phyloP scores from a whole-genome alignment of 1,284 basidiomycete genomes.

The Moesziomyces sp. region DNA sequence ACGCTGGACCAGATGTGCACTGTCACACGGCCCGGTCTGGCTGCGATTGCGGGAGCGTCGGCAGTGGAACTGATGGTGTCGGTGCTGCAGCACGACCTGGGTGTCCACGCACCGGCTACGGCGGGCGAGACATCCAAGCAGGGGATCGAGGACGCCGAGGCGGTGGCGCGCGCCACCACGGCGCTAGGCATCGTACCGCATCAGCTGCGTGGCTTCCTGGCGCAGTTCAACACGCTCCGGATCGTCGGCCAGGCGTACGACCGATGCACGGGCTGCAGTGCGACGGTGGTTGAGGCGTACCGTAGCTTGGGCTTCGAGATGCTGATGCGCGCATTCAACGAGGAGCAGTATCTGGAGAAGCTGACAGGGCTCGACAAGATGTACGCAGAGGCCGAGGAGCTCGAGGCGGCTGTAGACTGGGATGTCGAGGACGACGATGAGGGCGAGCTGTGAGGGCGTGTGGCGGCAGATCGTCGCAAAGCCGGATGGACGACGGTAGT shows the following conservation, averaged over 20 bases:
- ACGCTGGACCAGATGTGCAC: constrained; percentile 99
- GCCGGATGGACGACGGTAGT: background rate
- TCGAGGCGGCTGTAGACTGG: constrained; percentile 52
- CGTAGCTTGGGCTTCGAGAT: constrained; percentile 80
- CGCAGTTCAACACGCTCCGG: constrained; percentile 83
- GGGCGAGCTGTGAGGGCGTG: constrained; percentile 13
- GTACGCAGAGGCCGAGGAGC: constrained; percentile 54
- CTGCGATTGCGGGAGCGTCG: constrained; percentile 87
- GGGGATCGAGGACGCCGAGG: constrained; percentile 25
- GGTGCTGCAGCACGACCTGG: constrained; percentile 78
- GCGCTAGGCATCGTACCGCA: constrained; percentile 86
- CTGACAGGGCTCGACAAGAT: constrained; percentile 84
- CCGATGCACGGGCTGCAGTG: constrained; percentile 84
- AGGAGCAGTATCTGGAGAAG: constrained; percentile 80
- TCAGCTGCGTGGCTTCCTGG: constrained; percentile 88
- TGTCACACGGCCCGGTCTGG: constrained; percentile 94
- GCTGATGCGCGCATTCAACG: constrained; percentile 82
- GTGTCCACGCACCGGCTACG: constrained; percentile 37
- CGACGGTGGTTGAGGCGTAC: constrained; percentile 54
- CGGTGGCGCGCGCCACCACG: constrained; percentile 29
- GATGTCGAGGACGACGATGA: constrained; percentile 49
- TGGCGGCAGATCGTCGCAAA: no score
- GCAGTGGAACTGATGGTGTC: constrained; percentile 93
- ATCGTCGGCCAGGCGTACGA: constrained; percentile 88
- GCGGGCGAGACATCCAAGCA: constrained; percentile 26